These are phyloP conservation scores for Colletotrichum sp. DNA, from an alignment of 2,329 filamentous ascomycete genomes.

Conservation along the genomic window DNA sequence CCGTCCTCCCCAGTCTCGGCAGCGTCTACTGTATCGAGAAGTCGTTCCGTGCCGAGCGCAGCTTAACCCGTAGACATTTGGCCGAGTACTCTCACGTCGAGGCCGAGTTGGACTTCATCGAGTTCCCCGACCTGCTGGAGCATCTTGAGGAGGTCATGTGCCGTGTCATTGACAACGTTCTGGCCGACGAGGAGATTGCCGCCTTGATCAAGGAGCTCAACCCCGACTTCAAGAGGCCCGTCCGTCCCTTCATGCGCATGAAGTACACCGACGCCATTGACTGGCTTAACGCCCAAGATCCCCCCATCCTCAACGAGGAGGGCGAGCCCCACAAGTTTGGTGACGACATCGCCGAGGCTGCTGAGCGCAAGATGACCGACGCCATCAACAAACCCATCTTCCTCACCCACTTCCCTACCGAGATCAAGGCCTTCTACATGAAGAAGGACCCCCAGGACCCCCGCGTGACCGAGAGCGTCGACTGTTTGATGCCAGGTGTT, in stretches of 20 bases:
- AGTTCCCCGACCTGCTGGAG: conserved; percentile 84
- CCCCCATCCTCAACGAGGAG: conserved; percentile 86
- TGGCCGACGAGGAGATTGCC: conserved; percentile 76
- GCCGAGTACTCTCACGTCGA: conserved; percentile 98
- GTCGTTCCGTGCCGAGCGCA: conserved; percentile 98
- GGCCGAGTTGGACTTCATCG: conserved; percentile 94
- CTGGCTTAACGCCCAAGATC: conserved; percentile 87
- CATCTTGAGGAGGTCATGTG: conserved; percentile 90
- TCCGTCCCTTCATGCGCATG: conserved; percentile 92
- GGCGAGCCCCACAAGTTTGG: conserved; percentile 89
- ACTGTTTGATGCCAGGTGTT: conserved; percentile 86
- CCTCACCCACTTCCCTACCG: conserved; percentile 93
- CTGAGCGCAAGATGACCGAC: conserved; percentile 96
- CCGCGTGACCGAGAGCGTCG: conserved; percentile 91
- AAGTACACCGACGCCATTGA: conserved; percentile 92
- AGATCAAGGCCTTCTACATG: conserved; percentile 99
- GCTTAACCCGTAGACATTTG: conserved; percentile 89
- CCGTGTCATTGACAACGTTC: conserved; percentile 78
- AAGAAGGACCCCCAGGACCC: conserved; percentile 80
- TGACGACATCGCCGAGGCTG: conserved; percentile 97
- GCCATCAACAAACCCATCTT: conserved; percentile 95
- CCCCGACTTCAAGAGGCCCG: conserved; percentile 83
- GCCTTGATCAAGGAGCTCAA: conserved; percentile 84
- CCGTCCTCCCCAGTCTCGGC: conserved; percentile 85
- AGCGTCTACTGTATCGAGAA: conserved; percentile 99